Evolutionary conservation across 805 yeast genomes (phyloP).

Genomic region (Starmerella tilneyi): DNA sequence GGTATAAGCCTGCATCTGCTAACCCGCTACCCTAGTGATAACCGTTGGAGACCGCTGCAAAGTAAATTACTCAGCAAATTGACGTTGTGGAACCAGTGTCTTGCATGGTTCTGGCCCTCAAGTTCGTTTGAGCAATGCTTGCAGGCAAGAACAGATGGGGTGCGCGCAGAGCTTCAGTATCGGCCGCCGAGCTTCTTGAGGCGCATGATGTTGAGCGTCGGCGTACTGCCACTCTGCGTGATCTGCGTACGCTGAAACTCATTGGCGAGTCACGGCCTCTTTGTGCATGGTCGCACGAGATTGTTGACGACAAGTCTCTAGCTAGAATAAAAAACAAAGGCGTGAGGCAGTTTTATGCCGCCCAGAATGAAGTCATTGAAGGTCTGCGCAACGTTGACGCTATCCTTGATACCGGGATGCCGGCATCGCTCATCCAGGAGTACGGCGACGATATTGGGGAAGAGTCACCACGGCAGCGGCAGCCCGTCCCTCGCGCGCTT

Average conservation of each 20-base stretch:
- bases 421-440: slow-evolving; percentile 50
- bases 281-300: slow-evolving; percentile 35
- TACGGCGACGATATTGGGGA: slow-evolving; percentile 39
- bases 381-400: slow-evolving; percentile 51
- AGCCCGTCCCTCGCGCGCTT: slow-evolving; percentile 6
- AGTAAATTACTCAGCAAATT: no score
- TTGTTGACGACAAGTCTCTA: slow-evolving; percentile 13
- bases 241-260: slow-evolving; percentile 39
- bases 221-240: slow-evolving; percentile 31
- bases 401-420: slow-evolving; percentile 61
- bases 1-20: no score
- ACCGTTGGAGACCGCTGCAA: no score
- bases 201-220: slow-evolving; percentile 13
- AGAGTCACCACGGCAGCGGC: slow-evolving; percentile 23
- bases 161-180: slow-evolving; percentile 4
- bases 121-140: no score
- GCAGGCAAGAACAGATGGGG: background rate
- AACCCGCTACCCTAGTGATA: no score
- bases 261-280: slow-evolving; percentile 39
- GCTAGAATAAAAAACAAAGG: slow-evolving; percentile 23
- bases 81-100: no score
- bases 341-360: slow-evolving; percentile 38
- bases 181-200: background rate
- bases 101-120: no score
- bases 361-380: slow-evolving; percentile 52